Base-by-base conservation (phyloP, 2,329 filamentous ascomycete species). In the Colletotrichum somersetense region DNA sequence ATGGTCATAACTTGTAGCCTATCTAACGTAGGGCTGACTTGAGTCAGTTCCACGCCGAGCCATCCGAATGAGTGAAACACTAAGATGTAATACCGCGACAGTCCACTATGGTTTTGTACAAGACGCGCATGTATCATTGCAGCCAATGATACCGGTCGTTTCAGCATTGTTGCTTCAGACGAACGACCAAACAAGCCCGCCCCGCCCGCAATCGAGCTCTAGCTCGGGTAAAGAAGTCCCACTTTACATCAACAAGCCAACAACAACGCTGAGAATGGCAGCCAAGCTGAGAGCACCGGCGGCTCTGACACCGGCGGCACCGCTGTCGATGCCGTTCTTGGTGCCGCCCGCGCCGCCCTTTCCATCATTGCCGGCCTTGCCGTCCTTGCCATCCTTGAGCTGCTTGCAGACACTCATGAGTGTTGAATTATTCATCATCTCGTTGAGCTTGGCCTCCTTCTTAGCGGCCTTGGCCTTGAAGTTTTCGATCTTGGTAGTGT, bases 351-450 rank as follows among this genome's bases (percentile, higher is more conserved):
- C 0, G 30, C 69, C 69, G 20, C 38, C 30, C 42, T 57, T 72
- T 46, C 46, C 69, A 2, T 6, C 14, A 3, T 16, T 18, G 16
- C 38, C 16, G 42, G 6, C 40, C 16, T 72, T 69, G 53, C 69
- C 69, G 30, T 30, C 42, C 69, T 72, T 72, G 38, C n/a, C n/a
- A n/a, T n/a, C n/a, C n/a, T n/a, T n/a, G n/a, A 59, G 44, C 40
- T 63, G 59, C 66, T 72, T 53, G 74, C 76, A 76, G 52, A 76
- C 46, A 42, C 69, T 66, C 48, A 77, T 71, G 30, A 83, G 78
- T 53, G 82, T 83, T 4, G 77, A 66, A 75, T 84, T 83, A 75
- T 73, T 73, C 75, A 77, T 75, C 75, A 83, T 62, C 40, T 61
- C 71, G 56, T 70, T 71, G 42, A 73, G 67, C 67, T 70, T 71